phyloP scores from a whole-genome alignment of 1,139 yeast species.

The Taphrina pruni region DNA sequence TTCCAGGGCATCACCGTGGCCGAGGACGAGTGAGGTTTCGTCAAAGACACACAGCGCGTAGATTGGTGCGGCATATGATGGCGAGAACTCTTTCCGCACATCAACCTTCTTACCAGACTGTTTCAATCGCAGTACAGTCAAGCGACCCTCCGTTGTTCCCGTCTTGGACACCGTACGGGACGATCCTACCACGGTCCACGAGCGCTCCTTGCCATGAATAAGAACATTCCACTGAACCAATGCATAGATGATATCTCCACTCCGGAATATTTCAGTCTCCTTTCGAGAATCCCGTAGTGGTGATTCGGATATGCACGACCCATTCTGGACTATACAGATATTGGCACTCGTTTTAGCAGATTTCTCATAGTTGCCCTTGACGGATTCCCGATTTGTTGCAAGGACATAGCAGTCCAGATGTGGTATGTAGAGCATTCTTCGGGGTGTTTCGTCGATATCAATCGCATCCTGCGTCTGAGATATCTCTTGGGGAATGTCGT shows the following conservation, averaged over 20 bases:
- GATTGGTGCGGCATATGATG: conserved; percentile 12
- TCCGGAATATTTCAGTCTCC: background rate
- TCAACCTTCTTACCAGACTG: background rate
- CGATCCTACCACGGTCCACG: conserved; percentile 15
- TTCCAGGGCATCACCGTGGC: conserved; percentile 7
- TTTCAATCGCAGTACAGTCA: conserved; percentile 21
- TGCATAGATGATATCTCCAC: conserved; percentile 18
- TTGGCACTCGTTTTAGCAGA: background rate
- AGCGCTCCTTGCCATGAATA: conserved; percentile 17
- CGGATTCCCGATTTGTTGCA: conserved; percentile 11
- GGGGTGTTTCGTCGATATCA: conserved; percentile 17
- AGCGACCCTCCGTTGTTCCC: conserved; percentile 5
- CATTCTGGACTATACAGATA: conserved; percentile 1
- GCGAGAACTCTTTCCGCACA: conserved; percentile 21
- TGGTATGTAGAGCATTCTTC: conserved; percentile 9
- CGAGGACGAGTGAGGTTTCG: conserved; percentile 3
- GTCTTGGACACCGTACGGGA: conserved; percentile 7
- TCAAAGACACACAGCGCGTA: conserved; percentile 7
- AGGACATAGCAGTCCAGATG: conserved; percentile 10
- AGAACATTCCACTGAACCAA: conserved; percentile 7
- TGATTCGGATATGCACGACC: background rate
- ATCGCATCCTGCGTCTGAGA: background rate
- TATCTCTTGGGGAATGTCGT: background rate
- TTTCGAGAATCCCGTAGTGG: conserved; percentile 16
- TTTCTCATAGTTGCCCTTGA: background rate